Conservation (phyloP, 345 rosid species). For the Eucalyptus decipiens region DNA sequence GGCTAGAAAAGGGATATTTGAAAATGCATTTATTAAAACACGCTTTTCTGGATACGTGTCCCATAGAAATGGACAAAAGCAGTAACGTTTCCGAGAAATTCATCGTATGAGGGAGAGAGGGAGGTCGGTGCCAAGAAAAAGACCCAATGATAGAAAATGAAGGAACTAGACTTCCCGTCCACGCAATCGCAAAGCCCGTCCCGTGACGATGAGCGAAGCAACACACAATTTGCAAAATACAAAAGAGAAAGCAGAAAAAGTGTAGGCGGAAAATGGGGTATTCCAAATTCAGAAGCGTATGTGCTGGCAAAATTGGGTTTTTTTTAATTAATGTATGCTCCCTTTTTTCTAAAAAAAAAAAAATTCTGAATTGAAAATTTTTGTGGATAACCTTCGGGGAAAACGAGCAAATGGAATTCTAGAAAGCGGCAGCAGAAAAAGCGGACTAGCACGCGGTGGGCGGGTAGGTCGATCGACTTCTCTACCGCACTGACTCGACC, state of each 20-base stretch:
- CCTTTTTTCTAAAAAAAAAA: too few species aligned
- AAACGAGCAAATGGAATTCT: background rate
- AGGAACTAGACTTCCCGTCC: slow-evolving; percentile 19
- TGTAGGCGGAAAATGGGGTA: background rate
- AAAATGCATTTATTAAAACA: background rate
- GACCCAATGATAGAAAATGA: background rate
- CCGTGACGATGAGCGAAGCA: background rate
- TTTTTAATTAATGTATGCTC: background rate
- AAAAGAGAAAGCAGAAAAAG: background rate
- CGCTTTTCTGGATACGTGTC: background rate
- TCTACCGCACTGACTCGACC: background rate
- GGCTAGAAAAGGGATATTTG: background rate
- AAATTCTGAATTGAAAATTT: background rate
- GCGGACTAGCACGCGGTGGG: background rate
- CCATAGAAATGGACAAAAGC: background rate
- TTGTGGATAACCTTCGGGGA: background rate
- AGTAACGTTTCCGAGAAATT: background rate
- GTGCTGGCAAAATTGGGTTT: background rate
- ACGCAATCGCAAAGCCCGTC: slow-evolving; percentile 1
- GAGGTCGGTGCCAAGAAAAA: slow-evolving; percentile 5
- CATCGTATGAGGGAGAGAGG: background rate
- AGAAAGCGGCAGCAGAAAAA: background rate
- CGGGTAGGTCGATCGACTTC: background rate
- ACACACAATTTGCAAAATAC: background rate
- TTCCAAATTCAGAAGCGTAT: background rate